Evolutionary conservation across 2,329 filamentous ascomycete genomes (phyloP).

Genomic region (Zalaria sp.): DNA sequence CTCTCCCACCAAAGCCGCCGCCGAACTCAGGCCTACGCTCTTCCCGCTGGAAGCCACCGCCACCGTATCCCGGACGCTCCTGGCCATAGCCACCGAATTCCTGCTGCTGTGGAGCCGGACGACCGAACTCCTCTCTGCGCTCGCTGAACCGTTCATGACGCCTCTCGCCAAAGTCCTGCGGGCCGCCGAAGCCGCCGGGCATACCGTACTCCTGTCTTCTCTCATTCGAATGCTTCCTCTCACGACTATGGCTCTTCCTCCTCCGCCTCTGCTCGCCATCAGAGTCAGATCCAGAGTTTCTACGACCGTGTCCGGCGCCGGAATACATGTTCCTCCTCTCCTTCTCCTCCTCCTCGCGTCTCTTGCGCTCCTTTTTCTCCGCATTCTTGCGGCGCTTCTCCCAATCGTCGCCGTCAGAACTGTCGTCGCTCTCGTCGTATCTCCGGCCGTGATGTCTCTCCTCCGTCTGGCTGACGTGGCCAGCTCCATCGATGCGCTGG

Average conservation of each 20-base stretch:
- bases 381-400: conserved; percentile 21
- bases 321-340: conserved; percentile 7
- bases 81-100: not conserved
- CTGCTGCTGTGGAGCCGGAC: not conserved
- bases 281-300: conserved; percentile 10
- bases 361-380: conserved; percentile 28
- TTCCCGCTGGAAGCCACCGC: conserved; percentile 3
- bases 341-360: conserved; percentile 23
- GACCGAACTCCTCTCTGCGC: not conserved
- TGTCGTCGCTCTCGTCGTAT: conserved; percentile 17
- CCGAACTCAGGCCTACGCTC: not conserved
- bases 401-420: conserved; percentile 12
- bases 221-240: not conserved
- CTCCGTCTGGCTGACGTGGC: conserved; percentile 12
- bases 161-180: not conserved
- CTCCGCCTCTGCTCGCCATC: conserved; percentile 7
- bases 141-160: not conserved
- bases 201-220: not conserved
- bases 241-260: not conserved
- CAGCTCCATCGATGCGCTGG: conserved; percentile 10
- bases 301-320: conserved; percentile 8
- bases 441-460: conserved; percentile 14
- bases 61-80: conserved; percentile 5
- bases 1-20: conserved; percentile 4
- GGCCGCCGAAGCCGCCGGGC: not conserved